Evolutionary conservation across 306 rosid species (phyloP).

Genomic region (Malus orientalis): DNA sequence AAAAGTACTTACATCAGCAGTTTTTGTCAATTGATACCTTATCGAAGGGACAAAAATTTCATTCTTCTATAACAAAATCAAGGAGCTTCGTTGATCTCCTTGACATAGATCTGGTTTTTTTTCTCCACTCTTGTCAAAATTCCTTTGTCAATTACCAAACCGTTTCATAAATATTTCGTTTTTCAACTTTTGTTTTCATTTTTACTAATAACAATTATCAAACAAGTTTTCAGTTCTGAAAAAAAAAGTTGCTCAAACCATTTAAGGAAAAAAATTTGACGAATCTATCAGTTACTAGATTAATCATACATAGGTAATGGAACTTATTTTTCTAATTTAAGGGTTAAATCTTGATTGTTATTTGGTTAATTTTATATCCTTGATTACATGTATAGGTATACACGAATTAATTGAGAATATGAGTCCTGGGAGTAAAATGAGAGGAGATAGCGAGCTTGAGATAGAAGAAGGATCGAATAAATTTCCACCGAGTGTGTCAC

Average conservation of each 20-base stretch:
- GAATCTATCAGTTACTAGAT: too few species aligned
- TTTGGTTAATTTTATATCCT: not conserved
- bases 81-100: not conserved
- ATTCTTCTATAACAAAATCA: not conserved
- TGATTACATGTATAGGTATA: slow-evolving; percentile 23
- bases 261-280: too few species aligned
- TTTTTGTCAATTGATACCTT: not conserved
- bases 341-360: not conserved
- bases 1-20: not conserved
- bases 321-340: not conserved
- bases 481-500: slow-evolving; percentile 41
- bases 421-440: slow-evolving; percentile 52
- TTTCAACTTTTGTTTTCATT: too few species aligned
- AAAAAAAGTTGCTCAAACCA: not conserved
- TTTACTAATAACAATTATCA: too few species aligned
- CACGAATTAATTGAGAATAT: slow-evolving; percentile 44
- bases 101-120: not conserved
- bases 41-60: not conserved
- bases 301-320: too few species aligned
- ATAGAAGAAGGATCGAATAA: slow-evolving; percentile 44
- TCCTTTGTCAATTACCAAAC: not conserved
- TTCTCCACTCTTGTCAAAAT: not conserved
- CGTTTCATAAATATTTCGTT: not conserved
- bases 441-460: slow-evolving; percentile 29
- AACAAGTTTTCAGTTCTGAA: too few species aligned